Evolutionary conservation across 2,329 filamentous ascomycete genomes (phyloP).

Genomic region (Nothophaeocryptopus gaeumannii): DNA sequence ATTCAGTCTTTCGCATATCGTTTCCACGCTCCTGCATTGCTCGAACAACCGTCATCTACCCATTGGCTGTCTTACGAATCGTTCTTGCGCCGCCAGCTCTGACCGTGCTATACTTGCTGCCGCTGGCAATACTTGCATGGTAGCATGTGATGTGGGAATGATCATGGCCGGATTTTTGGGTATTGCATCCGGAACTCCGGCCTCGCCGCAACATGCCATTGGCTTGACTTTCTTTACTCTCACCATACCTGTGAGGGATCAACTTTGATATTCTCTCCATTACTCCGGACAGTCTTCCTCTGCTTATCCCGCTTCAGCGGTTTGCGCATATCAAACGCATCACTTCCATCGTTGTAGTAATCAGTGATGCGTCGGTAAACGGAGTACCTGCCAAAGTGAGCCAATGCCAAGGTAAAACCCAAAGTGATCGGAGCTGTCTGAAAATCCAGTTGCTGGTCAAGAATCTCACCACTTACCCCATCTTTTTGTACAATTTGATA

Average conservation of each 20-base stretch:
- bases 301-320: conserved; percentile 77
- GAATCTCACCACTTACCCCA: conserved; percentile 60
- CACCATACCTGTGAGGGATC: conserved; percentile 83
- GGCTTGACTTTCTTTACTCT: conserved; percentile 21
- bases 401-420: neutral
- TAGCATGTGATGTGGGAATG: too few relatives aligned
- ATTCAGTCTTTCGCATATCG: too few relatives aligned
- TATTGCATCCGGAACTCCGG: too few relatives aligned
- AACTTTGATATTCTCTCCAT: conserved; percentile 77
- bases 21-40: too few relatives aligned
- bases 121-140: too few relatives aligned
- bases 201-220: neutral
- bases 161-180: too few relatives aligned
- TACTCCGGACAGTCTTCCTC: conserved; percentile 70
- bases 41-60: too few relatives aligned
- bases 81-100: too few relatives aligned
- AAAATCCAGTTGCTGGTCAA: neutral
- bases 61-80: too few relatives aligned
- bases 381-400: conserved; percentile 55
- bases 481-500: conserved; percentile 80
- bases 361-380: conserved; percentile 84
- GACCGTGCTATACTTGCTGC: too few relatives aligned
- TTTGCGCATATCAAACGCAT: conserved; percentile 97
- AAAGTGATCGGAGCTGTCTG: too few relatives aligned
- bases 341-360: conserved; percentile 94